Conservation (phyloP, 148 eudicot genomes). For the Rhododendron molle region DNA sequence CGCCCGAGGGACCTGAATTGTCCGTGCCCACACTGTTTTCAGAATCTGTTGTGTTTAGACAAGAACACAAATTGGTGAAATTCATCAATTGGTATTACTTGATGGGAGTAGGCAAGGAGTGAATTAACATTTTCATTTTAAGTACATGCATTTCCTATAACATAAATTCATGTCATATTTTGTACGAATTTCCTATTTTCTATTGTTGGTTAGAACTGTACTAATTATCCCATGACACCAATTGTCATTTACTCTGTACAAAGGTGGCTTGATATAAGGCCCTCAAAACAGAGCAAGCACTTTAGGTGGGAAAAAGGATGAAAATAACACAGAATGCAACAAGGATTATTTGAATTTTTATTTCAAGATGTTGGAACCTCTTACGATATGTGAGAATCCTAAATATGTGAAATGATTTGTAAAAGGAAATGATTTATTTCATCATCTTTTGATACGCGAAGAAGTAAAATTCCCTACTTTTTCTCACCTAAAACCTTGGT, state of each 20-base stretch:
- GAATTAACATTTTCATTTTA: background rate
- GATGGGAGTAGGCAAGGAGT: background rate
- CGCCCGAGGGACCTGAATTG: constrained; percentile 7
- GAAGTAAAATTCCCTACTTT: no score
- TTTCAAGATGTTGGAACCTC: background rate
- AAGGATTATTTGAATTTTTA: background rate
- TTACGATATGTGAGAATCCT: no score
- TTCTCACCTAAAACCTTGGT: no score
- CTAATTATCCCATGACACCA: background rate
- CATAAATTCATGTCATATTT: no score
- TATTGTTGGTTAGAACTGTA: background rate
- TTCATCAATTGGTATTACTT: background rate
- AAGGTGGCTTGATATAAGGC: background rate
- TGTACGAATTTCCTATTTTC: background rate
- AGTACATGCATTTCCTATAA: no score
- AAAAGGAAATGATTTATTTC: no score
- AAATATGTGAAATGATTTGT: no score
- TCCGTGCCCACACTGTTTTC: background rate
- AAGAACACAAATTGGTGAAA: background rate
- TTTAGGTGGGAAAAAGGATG: background rate
- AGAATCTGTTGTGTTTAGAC: background rate
- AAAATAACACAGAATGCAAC: background rate
- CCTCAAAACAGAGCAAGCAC: background rate
- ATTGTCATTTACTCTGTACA: background rate
- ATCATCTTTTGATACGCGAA: no score